These are phyloP conservation scores for Senecio squalidus DNA, from an alignment of 140 eudicot species.

Conservation along the genomic window DNA sequence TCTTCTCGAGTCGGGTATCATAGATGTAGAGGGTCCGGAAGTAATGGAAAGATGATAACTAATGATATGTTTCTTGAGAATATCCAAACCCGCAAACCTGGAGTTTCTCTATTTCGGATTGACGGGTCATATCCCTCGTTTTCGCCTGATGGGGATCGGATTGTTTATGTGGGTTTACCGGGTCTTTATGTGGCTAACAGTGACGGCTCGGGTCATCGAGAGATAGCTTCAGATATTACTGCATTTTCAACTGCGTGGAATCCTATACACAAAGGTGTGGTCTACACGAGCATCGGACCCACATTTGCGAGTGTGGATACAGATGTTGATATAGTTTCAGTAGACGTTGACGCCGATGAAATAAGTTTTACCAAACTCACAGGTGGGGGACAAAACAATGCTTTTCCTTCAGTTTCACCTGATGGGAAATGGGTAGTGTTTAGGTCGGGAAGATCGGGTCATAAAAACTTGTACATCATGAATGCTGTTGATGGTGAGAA, in stretches of 20 bases:
- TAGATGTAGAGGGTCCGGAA: slow-evolving; percentile 56
- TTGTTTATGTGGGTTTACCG: slow-evolving; percentile 53
- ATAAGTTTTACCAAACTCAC: slow-evolving; percentile 46
- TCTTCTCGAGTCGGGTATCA: slow-evolving; percentile 75
- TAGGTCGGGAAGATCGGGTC: slow-evolving; percentile 78
- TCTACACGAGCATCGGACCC: slow-evolving; percentile 82
- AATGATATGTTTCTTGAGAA: slow-evolving; percentile 55
- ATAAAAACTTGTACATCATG: slow-evolving; percentile 88
- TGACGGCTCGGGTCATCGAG: slow-evolving; percentile 58
- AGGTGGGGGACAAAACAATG: slow-evolving; percentile 67
- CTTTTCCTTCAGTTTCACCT: slow-evolving; percentile 88
- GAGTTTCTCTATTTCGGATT: slow-evolving; percentile 54
- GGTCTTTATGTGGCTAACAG: slow-evolving; percentile 61
- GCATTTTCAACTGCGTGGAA: slow-evolving; percentile 80
- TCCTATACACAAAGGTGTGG: slow-evolving; percentile 58
- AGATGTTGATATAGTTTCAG: slow-evolving; percentile 52
- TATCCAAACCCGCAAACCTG: slow-evolving; percentile 34
- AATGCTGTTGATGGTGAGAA: slow-evolving; percentile 63
- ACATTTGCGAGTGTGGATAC: slow-evolving; percentile 61
- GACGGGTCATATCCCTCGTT: slow-evolving; percentile 91
- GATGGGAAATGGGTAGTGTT: slow-evolving; percentile 86
- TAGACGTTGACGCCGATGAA: slow-evolving; percentile 50
- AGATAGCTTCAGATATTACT: slow-evolving; percentile 15
- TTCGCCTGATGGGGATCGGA: slow-evolving; percentile 63
- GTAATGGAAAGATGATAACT: slow-evolving; percentile 17